phyloP scores from a whole-genome alignment of 768 basidiomycete genomes.

The Russula ochroleuca region DNA sequence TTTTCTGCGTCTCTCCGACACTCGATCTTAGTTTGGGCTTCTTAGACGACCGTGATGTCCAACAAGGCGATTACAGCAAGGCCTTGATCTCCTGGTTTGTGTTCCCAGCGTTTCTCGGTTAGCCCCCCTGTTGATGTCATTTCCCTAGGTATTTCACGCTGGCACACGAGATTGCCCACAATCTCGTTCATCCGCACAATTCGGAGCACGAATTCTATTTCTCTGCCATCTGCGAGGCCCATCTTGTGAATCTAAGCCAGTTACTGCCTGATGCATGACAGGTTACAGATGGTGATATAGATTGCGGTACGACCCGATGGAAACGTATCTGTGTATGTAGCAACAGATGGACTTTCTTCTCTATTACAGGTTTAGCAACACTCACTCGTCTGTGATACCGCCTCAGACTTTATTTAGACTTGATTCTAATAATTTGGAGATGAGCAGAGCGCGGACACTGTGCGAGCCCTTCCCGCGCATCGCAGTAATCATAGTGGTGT shows the following conservation, averaged over 20 bases:
- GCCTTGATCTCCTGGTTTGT: constrained; percentile 80
- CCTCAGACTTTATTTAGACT: no score
- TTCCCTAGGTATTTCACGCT: constrained; percentile 75
- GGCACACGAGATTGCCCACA: constrained; percentile 93
- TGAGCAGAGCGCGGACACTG: neutral
- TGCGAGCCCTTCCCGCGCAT: no score
- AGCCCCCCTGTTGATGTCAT: neutral
- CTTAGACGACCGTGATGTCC: constrained; percentile 70
- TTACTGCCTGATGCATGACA: constrained; percentile 6
- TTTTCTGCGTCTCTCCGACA: neutral
- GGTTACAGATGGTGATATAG: neutral
- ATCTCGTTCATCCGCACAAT: constrained; percentile 81
- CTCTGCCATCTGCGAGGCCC: constrained; percentile 79
- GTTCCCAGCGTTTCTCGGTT: neutral
- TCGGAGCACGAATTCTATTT: constrained; percentile 95
- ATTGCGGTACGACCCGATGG: neutral
- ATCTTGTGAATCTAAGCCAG: constrained; percentile 40
- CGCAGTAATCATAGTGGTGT: no score
- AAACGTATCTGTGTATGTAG: constrained; percentile 1
- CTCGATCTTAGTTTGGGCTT: neutral
- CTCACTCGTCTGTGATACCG: no score
- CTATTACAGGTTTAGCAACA: neutral
- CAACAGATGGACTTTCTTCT: neutral
- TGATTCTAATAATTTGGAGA: no score
- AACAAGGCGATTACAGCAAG: constrained; percentile 45